These are phyloP conservation scores for Lentinula detonsa DNA, from an alignment of 768 basidiomycete genomes.

Conservation along the genomic window DNA sequence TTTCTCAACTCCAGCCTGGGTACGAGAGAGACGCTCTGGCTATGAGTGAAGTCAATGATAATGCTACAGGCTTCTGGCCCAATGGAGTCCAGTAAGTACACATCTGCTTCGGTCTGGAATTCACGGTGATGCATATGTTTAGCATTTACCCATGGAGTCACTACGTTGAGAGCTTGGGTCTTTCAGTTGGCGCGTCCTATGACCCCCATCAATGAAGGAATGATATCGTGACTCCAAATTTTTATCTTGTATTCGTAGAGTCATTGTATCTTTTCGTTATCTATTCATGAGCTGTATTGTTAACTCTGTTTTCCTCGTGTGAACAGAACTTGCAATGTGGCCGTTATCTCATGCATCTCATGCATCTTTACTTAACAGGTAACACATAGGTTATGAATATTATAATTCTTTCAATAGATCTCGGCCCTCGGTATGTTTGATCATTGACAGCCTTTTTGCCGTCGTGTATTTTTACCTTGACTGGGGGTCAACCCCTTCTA, in stretches of 20 bases:
- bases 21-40: not conserved
- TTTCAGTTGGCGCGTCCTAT: not conserved
- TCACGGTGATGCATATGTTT: not conserved
- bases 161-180: constrained; percentile 3
- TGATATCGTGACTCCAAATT: too few relatives aligned
- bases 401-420: not conserved
- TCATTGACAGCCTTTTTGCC: not conserved
- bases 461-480: not conserved
- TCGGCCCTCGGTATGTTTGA: not conserved
- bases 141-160: not conserved
- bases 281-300: too few relatives aligned
- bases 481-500: not conserved
- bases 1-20: constrained; percentile 1
- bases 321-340: too few relatives aligned
- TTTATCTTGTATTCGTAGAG: too few relatives aligned
- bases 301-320: too few relatives aligned
- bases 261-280: too few relatives aligned
- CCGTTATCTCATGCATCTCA: too few relatives aligned
- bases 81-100: not conserved
- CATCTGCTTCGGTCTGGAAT: not conserved
- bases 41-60: not conserved
- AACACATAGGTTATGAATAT: too few relatives aligned
- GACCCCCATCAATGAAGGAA: not conserved
- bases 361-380: too few relatives aligned
- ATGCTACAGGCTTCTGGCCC: not conserved